Evolutionary conservation across 305 asterid genomes (phyloP), one percentile per base, ranked within the genome.

Genomic region (Caryopteris hybrid): DNA sequence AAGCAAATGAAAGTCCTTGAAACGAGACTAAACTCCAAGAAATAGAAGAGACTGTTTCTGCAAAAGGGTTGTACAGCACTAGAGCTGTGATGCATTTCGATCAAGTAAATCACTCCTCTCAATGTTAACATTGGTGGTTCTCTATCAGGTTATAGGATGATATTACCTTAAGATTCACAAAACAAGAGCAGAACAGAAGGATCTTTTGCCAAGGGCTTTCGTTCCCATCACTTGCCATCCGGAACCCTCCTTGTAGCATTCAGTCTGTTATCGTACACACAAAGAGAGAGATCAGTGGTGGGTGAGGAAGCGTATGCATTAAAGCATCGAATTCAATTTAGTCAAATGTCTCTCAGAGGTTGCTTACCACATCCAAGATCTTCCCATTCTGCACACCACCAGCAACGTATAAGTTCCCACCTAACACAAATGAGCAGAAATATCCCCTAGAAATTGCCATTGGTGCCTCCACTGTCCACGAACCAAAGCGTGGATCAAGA

Each of bases 401-500:
- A 31, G 87, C 25, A 0, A 29, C 86, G 52, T 76, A 76, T 27
- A 89, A 67, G 61, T 79, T 81, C 8, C 76, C 93, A 13, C 81
- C 81, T 2, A 31, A 17, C 52, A 76, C 89, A 39, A 81, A 81
- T 8, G 92, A 83, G n/a, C 92, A 88, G 12, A 63, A 76, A 68
- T 79, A 64, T 43, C 87, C 89, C 70, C 93, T 80, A n/a, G 84
- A 11, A 16, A 51, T 38, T 3, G 63, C 50, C 95, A 91, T 91
- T 2, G 90, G 64, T 38, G 80, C 85, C 14, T 58, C 86, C 70
- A 55, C 61, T 74, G 63, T 75, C 96, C 96, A 91, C 4, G 67
- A 77, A 61, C 87, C 84, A 42, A 66, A 43, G 23, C 95, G 88
- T 14, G 96, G 89, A 64, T 91, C 95, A 60, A 78, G 79, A 48